Evolutionary conservation across 2,329 filamentous ascomycete genomes (phyloP), one percentile per base, ranked within the genome.

Genomic region (Phoma sp.): DNA sequence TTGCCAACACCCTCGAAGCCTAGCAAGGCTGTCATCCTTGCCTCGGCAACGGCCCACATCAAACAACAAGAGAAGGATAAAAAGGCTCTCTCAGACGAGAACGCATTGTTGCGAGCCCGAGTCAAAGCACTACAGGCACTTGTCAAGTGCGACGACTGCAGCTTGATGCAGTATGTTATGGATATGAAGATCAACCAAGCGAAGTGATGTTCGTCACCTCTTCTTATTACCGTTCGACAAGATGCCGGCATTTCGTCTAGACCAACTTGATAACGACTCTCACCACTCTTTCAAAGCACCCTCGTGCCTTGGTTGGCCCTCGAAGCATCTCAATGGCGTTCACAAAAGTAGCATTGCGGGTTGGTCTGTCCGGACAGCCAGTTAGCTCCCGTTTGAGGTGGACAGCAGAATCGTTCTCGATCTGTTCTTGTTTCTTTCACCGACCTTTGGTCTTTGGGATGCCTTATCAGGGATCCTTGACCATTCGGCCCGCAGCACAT

Each of bases 121-220:
- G 70, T 80, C 45, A 75, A 75, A 57, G 76, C 76, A 36, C 69
- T 80, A 10, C 76, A 80, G 59, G 75, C 74, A 39, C 66, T 80
- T 24, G 75, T 80, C 47, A 77, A 78, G 60, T 80, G 78, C 60
- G 76, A 78, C 37, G 78, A 80, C 56, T 80, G 78, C 67, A 74
- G 68, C 35, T 67, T 78, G 36, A 77, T 78, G 76, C 74, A 77
- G 57, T 76, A 77, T 50, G 74, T 77, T 24, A 73, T 76, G 70
- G 71, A 77, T 48, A 60, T 78, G 43, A 76, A 76, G 68, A 68
- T 75, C 58, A 72, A 73, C 35, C 70, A 71, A 39, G 56, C 48
- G 9, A 66, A 67, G 51, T 61, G 45, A 56, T 41, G 7, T 29
- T n/a, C n/a, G 25, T 44, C 31, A 27, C 17, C 31, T 15, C 19